Evolutionary conservation across 768 basidiomycete species (phyloP).

Genomic region (Cystofilobasidium capitatum): DNA sequence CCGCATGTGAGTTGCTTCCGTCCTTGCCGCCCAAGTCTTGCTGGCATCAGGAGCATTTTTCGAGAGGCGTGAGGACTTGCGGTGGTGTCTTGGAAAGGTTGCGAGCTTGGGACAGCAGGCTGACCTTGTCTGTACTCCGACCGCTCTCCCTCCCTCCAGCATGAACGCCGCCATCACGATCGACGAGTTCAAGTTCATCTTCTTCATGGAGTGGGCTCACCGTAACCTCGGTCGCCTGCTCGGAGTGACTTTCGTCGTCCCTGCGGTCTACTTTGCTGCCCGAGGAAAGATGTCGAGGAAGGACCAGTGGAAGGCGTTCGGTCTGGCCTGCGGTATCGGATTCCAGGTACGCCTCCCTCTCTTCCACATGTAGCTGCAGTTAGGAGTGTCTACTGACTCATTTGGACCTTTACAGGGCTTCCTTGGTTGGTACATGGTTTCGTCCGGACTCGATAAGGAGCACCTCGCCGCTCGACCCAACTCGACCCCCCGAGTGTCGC

Average conservation of each 20-base stretch:
- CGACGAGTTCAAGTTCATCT: constrained; percentile 89
- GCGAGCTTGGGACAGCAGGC: background rate
- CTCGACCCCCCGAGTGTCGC: constrained; percentile 86
- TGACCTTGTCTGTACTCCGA: background rate
- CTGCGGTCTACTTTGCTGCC: constrained; percentile 67
- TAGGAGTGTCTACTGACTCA: background rate
- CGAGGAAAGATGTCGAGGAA: constrained; percentile 58
- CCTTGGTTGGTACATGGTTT: constrained; percentile 99
- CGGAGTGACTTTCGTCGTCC: constrained; percentile 61
- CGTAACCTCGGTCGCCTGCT: constrained; percentile 76
- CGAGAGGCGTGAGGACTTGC: no score
- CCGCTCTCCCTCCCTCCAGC: constrained; percentile 45
- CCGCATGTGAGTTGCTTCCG: constrained; percentile 61
- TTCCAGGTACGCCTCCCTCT: constrained; percentile 37
- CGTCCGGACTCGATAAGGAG: constrained; percentile 80
- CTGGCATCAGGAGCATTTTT: background rate
- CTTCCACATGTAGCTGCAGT: background rate
- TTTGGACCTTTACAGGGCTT: constrained; percentile 53
- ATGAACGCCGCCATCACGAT: constrained; percentile 80
- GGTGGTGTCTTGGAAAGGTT: background rate
- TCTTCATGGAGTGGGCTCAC: constrained; percentile 97
- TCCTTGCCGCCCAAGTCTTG: background rate
- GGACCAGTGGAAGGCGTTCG: constrained; percentile 56
- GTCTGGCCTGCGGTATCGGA: constrained; percentile 71
- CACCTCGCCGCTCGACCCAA: constrained; percentile 57